phyloP scores from a whole-genome alignment of 345 rosid species.

The thale cress (Arabidopsis thaliana) region TAIR10.1 NC_003074.8:6162501-6163000 shows the following conservation, averaged over 20 bases:
- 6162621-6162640: slow-evolving; percentile 34
- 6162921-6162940: slow-evolving; percentile 55
- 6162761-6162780: slow-evolving; percentile 94
- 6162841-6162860: slow-evolving; percentile 96
- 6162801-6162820: slow-evolving; percentile 80
- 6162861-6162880: slow-evolving; percentile 55
- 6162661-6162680: slow-evolving; percentile 84
- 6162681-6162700: slow-evolving; percentile 94
- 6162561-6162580: slow-evolving; percentile 17
- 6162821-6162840: slow-evolving; percentile 87
- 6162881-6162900: slow-evolving; percentile 56
- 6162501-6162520: not conserved
- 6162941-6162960: slow-evolving; percentile 27
- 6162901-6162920: slow-evolving; percentile 65
- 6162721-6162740: slow-evolving; percentile 96
- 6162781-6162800: slow-evolving; percentile 90
- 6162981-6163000: not conserved
- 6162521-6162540: not conserved
- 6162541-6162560: not conserved
- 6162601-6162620: slow-evolving; percentile 39
- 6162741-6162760: slow-evolving; percentile 78
- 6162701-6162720: slow-evolving; percentile 99
- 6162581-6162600: slow-evolving; percentile 61
- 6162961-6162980: slow-evolving; percentile 15
- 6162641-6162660: slow-evolving; percentile 52